phyloP scores from a whole-genome alignment of 305 asterid genomes.

The Plantago coronopus region DNA sequence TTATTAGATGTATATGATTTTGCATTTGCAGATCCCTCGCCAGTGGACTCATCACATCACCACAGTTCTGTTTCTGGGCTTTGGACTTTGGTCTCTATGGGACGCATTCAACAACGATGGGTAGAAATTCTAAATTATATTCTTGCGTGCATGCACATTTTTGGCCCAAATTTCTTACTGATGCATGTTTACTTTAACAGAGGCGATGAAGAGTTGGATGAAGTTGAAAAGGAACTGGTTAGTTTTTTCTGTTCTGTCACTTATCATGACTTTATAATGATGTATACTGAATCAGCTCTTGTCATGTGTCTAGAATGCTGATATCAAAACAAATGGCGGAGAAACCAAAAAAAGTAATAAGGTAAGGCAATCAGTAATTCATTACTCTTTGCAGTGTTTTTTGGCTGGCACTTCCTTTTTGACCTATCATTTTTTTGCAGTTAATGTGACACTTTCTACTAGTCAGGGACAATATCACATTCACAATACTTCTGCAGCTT shows the following conservation, averaged over 20 bases:
- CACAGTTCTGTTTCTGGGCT: conserved; percentile 75
- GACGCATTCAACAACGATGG: conserved; percentile 76
- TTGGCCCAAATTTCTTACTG: conserved; percentile 14
- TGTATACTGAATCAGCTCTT: conserved; percentile 19
- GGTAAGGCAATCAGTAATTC: conserved; percentile 38
- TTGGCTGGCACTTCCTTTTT: background rate
- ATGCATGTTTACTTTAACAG: conserved; percentile 32
- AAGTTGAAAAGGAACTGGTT: conserved; percentile 93
- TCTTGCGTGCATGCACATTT: conserved; percentile 14
- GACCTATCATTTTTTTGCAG: background rate
- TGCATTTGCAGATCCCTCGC: conserved; percentile 43
- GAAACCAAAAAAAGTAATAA: conserved; percentile 45
- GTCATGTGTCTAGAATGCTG: conserved; percentile 59
- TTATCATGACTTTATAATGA: conserved; percentile 21
- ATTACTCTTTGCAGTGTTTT: background rate
- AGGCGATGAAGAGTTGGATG: conserved; percentile 80
- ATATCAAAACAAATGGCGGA: conserved; percentile 55
- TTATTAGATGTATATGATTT: background rate
- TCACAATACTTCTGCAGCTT: too few relatives aligned
- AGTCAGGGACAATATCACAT: conserved; percentile 4
- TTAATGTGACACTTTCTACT: background rate
- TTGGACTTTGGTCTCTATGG: conserved; percentile 97
- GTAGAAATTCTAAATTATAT: conserved; percentile 35
- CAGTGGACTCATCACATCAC: conserved; percentile 94
- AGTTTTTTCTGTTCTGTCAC: conserved; percentile 25